Evolutionary conservation across 352 stramenopile genomes (phyloP).

Genomic region (Pythium dissotocum): DNA sequence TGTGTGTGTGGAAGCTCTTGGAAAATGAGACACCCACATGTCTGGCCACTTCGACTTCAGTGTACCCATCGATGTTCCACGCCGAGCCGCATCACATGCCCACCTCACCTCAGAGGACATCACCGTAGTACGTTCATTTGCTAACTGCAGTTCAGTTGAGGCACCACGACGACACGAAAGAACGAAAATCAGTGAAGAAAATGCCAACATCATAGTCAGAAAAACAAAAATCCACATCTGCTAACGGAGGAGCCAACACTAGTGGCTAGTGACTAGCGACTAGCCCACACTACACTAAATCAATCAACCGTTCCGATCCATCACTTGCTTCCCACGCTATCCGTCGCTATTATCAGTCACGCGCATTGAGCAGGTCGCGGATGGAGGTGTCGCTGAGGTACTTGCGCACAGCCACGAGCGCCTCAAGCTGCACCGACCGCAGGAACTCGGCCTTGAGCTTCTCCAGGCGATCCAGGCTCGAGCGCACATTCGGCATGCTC

Average conservation of each 20-base stretch:
- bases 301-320: not conserved
- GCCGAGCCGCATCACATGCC: not conserved
- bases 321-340: not conserved
- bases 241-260: not conserved
- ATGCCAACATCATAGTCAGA: not conserved
- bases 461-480: constrained; percentile 41
- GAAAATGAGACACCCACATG: constrained; percentile 1
- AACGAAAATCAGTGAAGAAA: not conserved
- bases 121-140: not conserved
- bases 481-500: constrained; percentile 30
- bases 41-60: not conserved
- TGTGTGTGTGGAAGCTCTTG: constrained; percentile 3
- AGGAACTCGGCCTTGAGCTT: constrained; percentile 71
- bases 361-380: constrained; percentile 57
- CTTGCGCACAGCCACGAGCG: constrained; percentile 70
- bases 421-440: constrained; percentile 74
- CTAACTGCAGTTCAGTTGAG: not conserved
- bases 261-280: too few species aligned
- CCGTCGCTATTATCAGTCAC: constrained; percentile 25
- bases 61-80: constrained; percentile 1
- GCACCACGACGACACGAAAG: not conserved
- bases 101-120: not conserved
- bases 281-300: not conserved
- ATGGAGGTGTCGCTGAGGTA: constrained; percentile 72
- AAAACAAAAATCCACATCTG: not conserved